Conservation (phyloP, 2,329 filamentous ascomycete genomes). For the Colletotrichum tofieldiae region DNA sequence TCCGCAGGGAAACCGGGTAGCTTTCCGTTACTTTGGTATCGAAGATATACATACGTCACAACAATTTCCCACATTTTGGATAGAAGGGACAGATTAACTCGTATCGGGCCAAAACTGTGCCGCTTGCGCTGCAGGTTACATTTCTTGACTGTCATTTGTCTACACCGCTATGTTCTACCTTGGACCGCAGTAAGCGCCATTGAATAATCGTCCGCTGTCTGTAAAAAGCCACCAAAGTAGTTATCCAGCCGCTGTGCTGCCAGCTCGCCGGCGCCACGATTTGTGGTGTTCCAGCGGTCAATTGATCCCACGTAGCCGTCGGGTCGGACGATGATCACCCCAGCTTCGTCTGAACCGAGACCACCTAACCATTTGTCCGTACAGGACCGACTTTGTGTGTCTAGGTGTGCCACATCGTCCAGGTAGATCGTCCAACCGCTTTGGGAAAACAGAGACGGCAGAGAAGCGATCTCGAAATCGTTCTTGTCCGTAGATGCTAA, state of each 20-base stretch:
- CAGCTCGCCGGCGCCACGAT: slow-evolving; percentile 7
- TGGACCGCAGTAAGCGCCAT: slow-evolving; percentile 3
- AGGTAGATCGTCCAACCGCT: slow-evolving; percentile 82
- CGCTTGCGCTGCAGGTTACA: not conserved
- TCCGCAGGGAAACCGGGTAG: not conserved
- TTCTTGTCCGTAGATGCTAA: slow-evolving; percentile 72
- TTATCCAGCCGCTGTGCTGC: slow-evolving; percentile 33
- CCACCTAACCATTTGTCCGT: slow-evolving; percentile 56
- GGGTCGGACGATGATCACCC: slow-evolving; percentile 44
- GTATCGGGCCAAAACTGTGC: not conserved
- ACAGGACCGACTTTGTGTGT: slow-evolving; percentile 66
- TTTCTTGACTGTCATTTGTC: not conserved
- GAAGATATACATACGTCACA: not conserved
- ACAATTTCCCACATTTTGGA: not conserved
- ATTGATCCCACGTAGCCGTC: slow-evolving; percentile 47
- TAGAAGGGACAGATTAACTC: not conserved
- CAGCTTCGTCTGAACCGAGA: slow-evolving; percentile 39
- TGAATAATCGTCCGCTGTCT: slow-evolving; percentile 6
- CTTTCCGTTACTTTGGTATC: not conserved
- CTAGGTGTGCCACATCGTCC: slow-evolving; percentile 73
- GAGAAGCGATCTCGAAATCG: slow-evolving; percentile 75
- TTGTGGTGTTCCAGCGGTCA: slow-evolving; percentile 15
- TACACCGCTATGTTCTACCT: not conserved
- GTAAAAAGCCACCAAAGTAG: slow-evolving; percentile 38
- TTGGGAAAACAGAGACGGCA: slow-evolving; percentile 75